Base-by-base conservation (phyloP, 495 filamentous ascomycete genomes). In the Xylaria bambusicola region DNA sequence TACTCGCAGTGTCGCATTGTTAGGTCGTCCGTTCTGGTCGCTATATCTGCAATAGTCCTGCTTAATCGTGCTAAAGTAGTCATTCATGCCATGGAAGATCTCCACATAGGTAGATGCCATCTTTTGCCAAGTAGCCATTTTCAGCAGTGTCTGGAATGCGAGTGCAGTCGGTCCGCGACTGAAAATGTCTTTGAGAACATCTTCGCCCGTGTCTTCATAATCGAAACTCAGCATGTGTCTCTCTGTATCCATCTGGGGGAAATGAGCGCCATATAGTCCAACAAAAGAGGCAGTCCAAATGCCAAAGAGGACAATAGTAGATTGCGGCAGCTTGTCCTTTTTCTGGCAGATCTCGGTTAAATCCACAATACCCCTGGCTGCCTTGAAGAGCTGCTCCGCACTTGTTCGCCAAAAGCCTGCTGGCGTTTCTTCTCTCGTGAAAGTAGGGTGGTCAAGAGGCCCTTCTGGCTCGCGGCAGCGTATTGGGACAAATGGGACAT, bases 401-500 rank as follows among this genome's bases (percentile, higher is more conserved):
- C 88, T 92, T 7, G 84, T 77, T 21, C 87, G 82, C 89, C 89
- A 94, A 71, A 91, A 93, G 0, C 79, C 79, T 3, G 68, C 46
- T 64, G 84, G 61, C 66, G 84, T 67, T 62, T 84, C 78, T 10
- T 86, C 82, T 17, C 74, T 63, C 0, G 82, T 75, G 61, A 91
- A 88, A 0, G 80, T 75, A 2, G 90, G 90, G 44, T 83, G 80
- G 64, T 93, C 91, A 17, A 92, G 70, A 0, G 91, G 91, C 0
- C 91, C 91, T 21, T 82, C 67, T 0, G 90, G 89, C 60, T 82
- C 83, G 21, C 74, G 69, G 72, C 87, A 90, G 2, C 84, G 84
- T 18, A 92, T 71, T 7, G 92, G 88, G 15, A 96, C 80, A 68
- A 93, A 94, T 0, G 91, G 90, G 26, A 95, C 80, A 66, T 90